A percentile compares a stretch with the other conserved stretches of the same genome.
These are phyloP conservation scores for Phaeosphaeriaceae sp. DNA, from an alignment of 2,329 filamentous ascomycete species.

Conservation along the genomic window DNA sequence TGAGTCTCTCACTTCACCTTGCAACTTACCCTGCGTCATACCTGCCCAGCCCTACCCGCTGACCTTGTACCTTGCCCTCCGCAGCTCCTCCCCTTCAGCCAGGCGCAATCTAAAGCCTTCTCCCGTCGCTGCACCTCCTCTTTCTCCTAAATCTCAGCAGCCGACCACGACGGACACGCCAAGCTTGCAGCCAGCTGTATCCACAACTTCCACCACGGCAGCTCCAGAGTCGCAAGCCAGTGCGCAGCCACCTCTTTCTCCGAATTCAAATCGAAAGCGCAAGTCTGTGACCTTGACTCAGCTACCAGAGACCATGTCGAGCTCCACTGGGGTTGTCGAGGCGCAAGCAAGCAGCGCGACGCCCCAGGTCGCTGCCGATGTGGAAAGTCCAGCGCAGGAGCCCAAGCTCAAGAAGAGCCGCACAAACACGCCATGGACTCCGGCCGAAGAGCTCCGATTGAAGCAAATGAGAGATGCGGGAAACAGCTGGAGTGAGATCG, in stretches of 20 bases:
- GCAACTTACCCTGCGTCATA: constrained; percentile 10
- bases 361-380: constrained; percentile 23
- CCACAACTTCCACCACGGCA: constrained; percentile 26
- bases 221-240: constrained; percentile 27
- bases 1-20: constrained; percentile 39
- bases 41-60: constrained; percentile 28
- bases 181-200: constrained; percentile 35
- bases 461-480: constrained; percentile 94
- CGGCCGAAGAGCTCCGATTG: constrained; percentile 87
- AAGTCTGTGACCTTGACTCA: constrained; percentile 41
- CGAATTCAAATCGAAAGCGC: constrained; percentile 39
- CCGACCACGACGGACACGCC: constrained; percentile 33
- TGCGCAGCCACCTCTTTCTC: constrained; percentile 26
- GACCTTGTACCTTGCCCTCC: constrained; percentile 34
- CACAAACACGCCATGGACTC: constrained; percentile 99
- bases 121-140: constrained; percentile 43
- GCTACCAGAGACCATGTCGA: constrained; percentile 33
- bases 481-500: constrained; percentile 97
- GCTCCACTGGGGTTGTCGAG: constrained; percentile 20
- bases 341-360: constrained; percentile 28
- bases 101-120: constrained; percentile 55
- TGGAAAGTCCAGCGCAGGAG: constrained; percentile 38
- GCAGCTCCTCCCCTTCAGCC: constrained; percentile 51
- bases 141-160: constrained; percentile 29
- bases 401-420: constrained; percentile 81